These are phyloP conservation scores for Penicillium sclerotiorum DNA, from an alignment of 2,329 filamentous ascomycete species.

Conservation along the genomic window DNA sequence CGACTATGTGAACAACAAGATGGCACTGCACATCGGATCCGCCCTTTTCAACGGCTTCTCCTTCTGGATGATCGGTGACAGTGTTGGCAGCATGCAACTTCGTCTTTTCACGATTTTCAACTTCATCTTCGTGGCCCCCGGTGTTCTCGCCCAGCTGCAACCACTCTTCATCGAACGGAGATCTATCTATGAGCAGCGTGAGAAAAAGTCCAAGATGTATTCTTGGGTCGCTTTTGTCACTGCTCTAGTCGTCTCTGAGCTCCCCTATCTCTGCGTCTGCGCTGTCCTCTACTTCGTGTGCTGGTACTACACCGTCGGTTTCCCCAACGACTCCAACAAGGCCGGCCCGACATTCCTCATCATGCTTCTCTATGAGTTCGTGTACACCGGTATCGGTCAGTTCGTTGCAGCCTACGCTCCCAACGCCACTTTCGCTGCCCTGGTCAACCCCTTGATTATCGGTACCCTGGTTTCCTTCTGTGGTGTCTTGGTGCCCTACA, in stretches of 20 bases:
- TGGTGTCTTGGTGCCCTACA: conserved; percentile 15
- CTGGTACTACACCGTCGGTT: conserved; percentile 18
- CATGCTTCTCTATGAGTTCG: conserved; percentile 18
- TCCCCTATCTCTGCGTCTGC: conserved; percentile 14
- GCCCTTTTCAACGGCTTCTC: conserved; percentile 17
- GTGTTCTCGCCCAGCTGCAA: conserved; percentile 12
- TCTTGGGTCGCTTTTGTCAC: conserved; percentile 15
- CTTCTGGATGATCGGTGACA: conserved; percentile 17
- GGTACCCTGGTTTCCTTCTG: conserved; percentile 17
- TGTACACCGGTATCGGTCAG: conserved; percentile 16
- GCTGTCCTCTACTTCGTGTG: conserved; percentile 15
- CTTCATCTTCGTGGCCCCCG: conserved; percentile 16
- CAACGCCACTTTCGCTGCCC: conserved; percentile 13
- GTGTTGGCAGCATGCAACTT: conserved; percentile 11
- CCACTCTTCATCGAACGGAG: conserved; percentile 13
- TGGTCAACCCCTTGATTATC: conserved; percentile 13
- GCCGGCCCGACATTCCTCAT: conserved; percentile 13
- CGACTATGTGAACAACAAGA: conserved; percentile 15
- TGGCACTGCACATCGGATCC: conserved; percentile 13
- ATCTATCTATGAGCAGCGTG: conserved; percentile 14
- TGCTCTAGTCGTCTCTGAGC: conserved; percentile 11
- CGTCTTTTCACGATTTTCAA: conserved; percentile 17
- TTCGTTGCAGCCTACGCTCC: conserved; percentile 16
- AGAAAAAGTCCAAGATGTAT: conserved; percentile 19
- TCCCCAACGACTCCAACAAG: conserved; percentile 11